Evolutionary conservation across 768 basidiomycete genomes (phyloP).

Genomic region (Grammothele lineata): DNA sequence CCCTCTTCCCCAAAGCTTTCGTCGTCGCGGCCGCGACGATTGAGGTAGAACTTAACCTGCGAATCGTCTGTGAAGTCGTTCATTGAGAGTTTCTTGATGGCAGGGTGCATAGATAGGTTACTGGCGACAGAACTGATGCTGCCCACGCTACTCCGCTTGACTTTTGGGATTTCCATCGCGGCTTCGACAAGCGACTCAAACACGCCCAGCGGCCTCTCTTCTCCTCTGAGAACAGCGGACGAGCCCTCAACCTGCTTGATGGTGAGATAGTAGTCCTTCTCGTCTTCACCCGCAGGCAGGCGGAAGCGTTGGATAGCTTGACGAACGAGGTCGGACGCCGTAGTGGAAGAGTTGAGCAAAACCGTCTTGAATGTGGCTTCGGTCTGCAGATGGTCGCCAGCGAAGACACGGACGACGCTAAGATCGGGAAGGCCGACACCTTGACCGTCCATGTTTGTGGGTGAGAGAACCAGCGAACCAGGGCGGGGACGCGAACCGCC

Average conservation of each 20-base stretch:
- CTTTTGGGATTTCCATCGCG: slow-evolving; percentile 76
- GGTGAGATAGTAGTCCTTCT: slow-evolving; percentile 76
- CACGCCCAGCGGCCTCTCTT: slow-evolving; percentile 82
- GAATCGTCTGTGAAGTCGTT: slow-evolving; percentile 98
- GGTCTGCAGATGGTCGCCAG: slow-evolving; percentile 83
- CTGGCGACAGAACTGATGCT: slow-evolving; percentile 93
- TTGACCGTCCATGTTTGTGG: slow-evolving; percentile 55
- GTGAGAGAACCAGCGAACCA: slow-evolving; percentile 70
- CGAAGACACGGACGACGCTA: slow-evolving; percentile 94
- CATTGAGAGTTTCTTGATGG: slow-evolving; percentile 91
- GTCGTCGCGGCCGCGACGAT: slow-evolving; percentile 50
- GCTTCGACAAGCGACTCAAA: slow-evolving; percentile 85
- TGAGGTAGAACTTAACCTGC: slow-evolving; percentile 93
- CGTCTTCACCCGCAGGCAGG: slow-evolving; percentile 58
- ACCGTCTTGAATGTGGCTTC: slow-evolving; percentile 99
- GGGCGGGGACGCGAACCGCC: slow-evolving; percentile 54
- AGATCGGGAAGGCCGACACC: slow-evolving; percentile 71
- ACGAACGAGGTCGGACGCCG: slow-evolving; percentile 75
- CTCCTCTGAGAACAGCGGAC: slow-evolving; percentile 63
- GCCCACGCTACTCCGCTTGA: slow-evolving; percentile 90
- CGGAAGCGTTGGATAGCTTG: slow-evolving; percentile 96
- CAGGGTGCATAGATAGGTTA: slow-evolving; percentile 91
- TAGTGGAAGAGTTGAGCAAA: slow-evolving; percentile 82
- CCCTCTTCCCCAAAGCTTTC: slow-evolving; percentile 41
- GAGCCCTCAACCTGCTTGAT: slow-evolving; percentile 92